Evolutionary conservation across 2,329 filamentous ascomycete genomes (phyloP).

Genomic region (Fusarium fujikuroi): DNA sequence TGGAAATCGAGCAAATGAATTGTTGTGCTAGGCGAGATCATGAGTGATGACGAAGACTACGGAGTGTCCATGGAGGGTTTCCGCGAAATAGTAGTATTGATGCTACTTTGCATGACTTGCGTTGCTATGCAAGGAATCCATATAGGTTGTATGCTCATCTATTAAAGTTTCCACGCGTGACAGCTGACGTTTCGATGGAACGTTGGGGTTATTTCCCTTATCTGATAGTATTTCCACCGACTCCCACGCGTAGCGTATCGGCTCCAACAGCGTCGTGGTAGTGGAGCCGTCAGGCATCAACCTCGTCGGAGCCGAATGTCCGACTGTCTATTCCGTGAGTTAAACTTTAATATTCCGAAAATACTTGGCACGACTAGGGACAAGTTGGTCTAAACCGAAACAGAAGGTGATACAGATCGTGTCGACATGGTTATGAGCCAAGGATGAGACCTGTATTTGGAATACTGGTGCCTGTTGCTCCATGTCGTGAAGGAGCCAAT

Average conservation of each 20-base stretch:
- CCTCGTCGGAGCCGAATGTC: background rate
- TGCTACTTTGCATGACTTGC: background rate
- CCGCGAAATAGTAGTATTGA: background rate
- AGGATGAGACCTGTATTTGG: background rate
- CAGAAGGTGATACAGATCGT: background rate
- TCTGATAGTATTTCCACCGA: background rate
- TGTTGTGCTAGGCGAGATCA: background rate
- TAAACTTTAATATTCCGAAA: background rate
- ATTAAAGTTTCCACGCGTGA: background rate
- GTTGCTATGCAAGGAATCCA: background rate
- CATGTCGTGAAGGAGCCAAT: background rate
- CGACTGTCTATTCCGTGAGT: background rate
- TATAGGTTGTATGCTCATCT: background rate
- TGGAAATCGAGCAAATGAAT: too few species aligned
- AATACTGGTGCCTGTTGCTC: background rate
- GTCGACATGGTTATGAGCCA: background rate
- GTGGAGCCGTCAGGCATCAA: background rate
- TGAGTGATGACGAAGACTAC: background rate
- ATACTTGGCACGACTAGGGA: background rate
- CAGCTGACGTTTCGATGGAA: background rate
- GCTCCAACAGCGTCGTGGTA: background rate
- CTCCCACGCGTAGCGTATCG: background rate
- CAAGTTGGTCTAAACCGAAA: background rate
- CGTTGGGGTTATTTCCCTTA: background rate
- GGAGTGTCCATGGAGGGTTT: background rate